Percentiles rank a stretch among this genome's conserved stretches.
Evolutionary conservation across 345 rosid genomes (phyloP).

Genomic region (Schrenkiella parvula): DNA sequence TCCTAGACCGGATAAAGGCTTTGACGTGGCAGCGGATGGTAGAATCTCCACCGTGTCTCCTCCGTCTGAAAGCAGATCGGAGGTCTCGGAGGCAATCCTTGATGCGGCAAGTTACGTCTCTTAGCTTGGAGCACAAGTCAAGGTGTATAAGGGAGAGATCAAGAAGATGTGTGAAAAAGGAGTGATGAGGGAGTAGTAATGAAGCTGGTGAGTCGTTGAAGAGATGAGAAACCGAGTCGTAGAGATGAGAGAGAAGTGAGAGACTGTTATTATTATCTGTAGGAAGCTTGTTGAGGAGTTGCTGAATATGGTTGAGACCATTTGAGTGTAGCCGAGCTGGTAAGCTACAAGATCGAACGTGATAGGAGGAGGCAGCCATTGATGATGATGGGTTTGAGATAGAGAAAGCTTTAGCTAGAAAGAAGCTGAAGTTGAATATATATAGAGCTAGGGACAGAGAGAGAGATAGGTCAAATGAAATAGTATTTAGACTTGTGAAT

Average conservation of each 20-base stretch:
- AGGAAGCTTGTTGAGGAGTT: slow-evolving; percentile 27
- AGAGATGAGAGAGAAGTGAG: slow-evolving; percentile 38
- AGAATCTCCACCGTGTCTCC: slow-evolving; percentile 37
- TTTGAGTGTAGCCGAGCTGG: slow-evolving; percentile 51
- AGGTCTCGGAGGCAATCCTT: slow-evolving; percentile 48
- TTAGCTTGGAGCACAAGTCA: slow-evolving; percentile 52
- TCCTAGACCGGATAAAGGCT: slow-evolving; percentile 29
- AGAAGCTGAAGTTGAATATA: slow-evolving; percentile 11
- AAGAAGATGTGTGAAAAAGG: slow-evolving; percentile 25
- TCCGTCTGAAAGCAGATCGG: slow-evolving; percentile 57
- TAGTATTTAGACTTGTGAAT: slow-evolving; percentile 10
- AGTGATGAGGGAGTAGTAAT: slow-evolving; percentile 24
- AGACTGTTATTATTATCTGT: slow-evolving; percentile 21
- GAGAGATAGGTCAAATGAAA: slow-evolving; percentile 13
- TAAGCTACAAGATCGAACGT: slow-evolving; percentile 51
- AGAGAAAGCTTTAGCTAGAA: slow-evolving; percentile 8
- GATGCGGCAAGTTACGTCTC: slow-evolving; percentile 37
- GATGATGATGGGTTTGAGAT: not conserved
- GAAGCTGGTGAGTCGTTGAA: slow-evolving; percentile 34
- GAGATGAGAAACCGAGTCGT: slow-evolving; percentile 38
- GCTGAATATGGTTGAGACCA: slow-evolving; percentile 24
- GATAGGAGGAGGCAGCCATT: slow-evolving; percentile 35
- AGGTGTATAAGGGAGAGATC: slow-evolving; percentile 33
- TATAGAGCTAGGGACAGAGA: not conserved
- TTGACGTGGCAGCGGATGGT: slow-evolving; percentile 32